Evolutionary conservation across 2,329 filamentous ascomycete species (phyloP), one percentile per base, ranked within the genome.

Genomic region (Fusarium tupiense): DNA sequence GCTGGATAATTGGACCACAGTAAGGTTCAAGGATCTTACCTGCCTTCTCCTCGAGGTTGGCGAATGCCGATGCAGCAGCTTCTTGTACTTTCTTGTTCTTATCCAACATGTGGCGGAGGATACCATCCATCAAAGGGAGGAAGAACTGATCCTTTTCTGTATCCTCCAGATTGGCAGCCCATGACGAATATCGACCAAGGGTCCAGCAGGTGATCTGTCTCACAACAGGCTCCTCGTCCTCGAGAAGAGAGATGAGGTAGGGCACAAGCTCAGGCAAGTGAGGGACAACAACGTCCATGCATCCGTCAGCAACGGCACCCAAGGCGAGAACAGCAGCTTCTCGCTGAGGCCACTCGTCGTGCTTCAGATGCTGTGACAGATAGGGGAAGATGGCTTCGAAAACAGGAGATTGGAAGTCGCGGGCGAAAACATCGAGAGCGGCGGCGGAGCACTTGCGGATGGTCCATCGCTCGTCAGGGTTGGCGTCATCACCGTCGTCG

Each of bases 131-230:
- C 89, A 98, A 93, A 2, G 96, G 96, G 78, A 96, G 93, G 78
- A 99, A 99, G 83, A 91, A 98, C 65, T 91, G 89, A 59, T 92
- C 89, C 79, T 92, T 92, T 72, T 95, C 89, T 24, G 86, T 88
- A 57, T 92, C 90, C 31, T 89, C 85, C 29, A 98, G 88, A 71
- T 91, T 90, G 9, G 95, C 93, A 16, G 95, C 96, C 96, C 96
- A 99, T 50, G 91, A 88, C 10, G 96, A 98, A 83, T 98, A 99
- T 52, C 96, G 90, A 24, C 95, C 95, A 29, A 99, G 89, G 11
- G 96, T 97, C 96, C 96, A 99, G 83, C 96, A 99, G 31, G 96
- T 98, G 75, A 99, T 99, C 81, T 98, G 94, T 71, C 96, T 90
- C 43, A 99, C 96, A 20, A 98, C 93, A 20, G 96, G 94, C 82